Percentiles rank a stretch among this genome's conserved stretches.
phyloP scores from a whole-genome alignment of 2,329 filamentous ascomycete species.

The Fusarium sp. region DNA sequence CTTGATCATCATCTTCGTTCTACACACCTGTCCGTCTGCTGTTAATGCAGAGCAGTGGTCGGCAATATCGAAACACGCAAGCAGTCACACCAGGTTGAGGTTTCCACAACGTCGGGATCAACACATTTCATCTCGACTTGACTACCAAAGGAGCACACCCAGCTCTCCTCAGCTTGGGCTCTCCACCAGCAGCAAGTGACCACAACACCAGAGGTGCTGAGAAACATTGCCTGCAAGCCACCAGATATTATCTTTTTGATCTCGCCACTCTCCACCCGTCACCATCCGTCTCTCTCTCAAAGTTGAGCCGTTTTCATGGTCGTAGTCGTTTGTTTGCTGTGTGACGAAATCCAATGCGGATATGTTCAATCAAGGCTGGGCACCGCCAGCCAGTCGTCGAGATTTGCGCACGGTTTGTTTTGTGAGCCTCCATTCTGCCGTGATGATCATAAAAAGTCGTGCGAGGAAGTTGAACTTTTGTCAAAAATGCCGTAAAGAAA shows the following conservation, averaged over 20 bases:
- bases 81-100: constrained; percentile 48
- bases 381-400: constrained; percentile 41
- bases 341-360: constrained; percentile 52
- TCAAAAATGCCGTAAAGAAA: constrained; percentile 49
- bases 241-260: constrained; percentile 44
- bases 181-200: constrained; percentile 29
- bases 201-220: constrained; percentile 24
- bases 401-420: constrained; percentile 49
- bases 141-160: constrained; percentile 54
- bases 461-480: constrained; percentile 50
- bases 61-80: constrained; percentile 45
- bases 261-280: constrained; percentile 48
- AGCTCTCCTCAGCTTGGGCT: constrained; percentile 45
- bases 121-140: constrained; percentile 56
- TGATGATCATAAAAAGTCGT: constrained; percentile 52
- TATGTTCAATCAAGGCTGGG: constrained; percentile 49
- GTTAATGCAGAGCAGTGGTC: constrained; percentile 23
- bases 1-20: constrained; percentile 26
- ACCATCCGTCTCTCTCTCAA: constrained; percentile 49
- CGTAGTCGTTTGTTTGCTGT: constrained; percentile 43
- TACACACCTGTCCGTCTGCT: constrained; percentile 25
- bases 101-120: constrained; percentile 51
- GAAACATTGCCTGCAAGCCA: constrained; percentile 43
- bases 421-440: constrained; percentile 48
- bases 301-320: constrained; percentile 44